Base-by-base conservation (phyloP, 441 rosid genomes). In the Gossypium trilobum region DNA sequence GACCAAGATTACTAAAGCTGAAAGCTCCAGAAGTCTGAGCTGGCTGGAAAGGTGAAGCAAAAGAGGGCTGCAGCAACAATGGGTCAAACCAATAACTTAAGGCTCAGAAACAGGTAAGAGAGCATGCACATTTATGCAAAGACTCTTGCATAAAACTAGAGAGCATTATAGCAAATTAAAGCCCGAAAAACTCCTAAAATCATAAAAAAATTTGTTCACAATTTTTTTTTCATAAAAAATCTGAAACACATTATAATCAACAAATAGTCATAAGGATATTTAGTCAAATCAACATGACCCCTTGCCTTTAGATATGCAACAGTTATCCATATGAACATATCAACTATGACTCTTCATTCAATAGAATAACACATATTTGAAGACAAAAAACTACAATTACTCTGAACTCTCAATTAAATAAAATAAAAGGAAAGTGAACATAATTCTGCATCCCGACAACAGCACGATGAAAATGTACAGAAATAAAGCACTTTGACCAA, bases 1-100 rank as follows among this genome's bases (percentile, higher is more conserved):
- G 91, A 75, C 89, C 86, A 22, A 78, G 79, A 81, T 86, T 89
- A 81, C 74, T 73, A 79, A 89, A 83, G 76, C 77, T 64, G 82
- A 86, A 85, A 77, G 80, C 74, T 76, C 85, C 58, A 50, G 81
- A 56, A 48, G 87, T 51, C 79, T 88, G 97, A 71, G 91, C 67
- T 55, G 78, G 75, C 81, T 88, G 99, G 72, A 80, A 86, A 42
- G 86, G 81, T 54, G 85, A 36, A 52, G 86, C 66, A 58, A 77
- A 84, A 69, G 85, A 66, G 68, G 88, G 83, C 96, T 87, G 74
- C 79, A 80, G 19, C 77, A 62, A 71, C 59, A 77, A 50, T 50
- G 13, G 50, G 10, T 29, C 16, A 79, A 36, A 23, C 61, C 63
- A 29, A 48, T 27, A 77, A 75, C 23, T 66, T 5, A 56, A 44